Percentiles rank a stretch among this genome's conserved stretches.
These are phyloP conservation scores for Volvox carteri DNA, from an alignment of 163 green algal genomes.

Conservation along the genomic window DNA sequence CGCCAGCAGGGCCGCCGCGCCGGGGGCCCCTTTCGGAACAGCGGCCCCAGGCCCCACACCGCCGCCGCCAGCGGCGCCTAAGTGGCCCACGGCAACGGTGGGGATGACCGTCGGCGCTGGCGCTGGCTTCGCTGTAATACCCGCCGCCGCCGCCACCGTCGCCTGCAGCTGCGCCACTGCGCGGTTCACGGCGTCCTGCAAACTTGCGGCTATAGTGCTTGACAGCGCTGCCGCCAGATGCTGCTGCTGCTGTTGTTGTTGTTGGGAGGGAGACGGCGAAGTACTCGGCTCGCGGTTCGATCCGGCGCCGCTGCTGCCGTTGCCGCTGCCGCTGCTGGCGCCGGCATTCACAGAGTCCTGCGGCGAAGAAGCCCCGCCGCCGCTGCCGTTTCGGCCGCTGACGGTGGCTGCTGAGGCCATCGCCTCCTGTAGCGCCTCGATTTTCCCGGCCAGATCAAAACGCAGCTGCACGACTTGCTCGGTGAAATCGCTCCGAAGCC, in stretches of 20 bases:
- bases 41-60: background rate
- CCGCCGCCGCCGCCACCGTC: background rate
- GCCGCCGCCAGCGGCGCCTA: background rate
- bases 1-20: constrained; percentile 10
- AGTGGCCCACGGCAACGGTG: background rate
- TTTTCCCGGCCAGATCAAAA: constrained; percentile 37
- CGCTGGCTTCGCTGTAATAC: background rate
- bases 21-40: background rate
- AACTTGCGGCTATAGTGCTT: background rate
- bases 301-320: background rate
- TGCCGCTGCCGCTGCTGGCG: background rate
- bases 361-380: no score
- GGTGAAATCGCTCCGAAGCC: constrained; percentile 33
- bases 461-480: constrained; percentile 53
- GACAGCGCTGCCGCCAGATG: constrained; percentile 31
- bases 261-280: background rate
- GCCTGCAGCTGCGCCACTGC: constrained; percentile 44
- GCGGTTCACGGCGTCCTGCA: constrained; percentile 42
- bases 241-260: constrained; percentile 18
- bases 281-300: background rate
- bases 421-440: background rate
- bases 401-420: background rate
- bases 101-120: background rate
- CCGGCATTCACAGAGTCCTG: background rate
- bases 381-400: background rate